Base-by-base conservation (phyloP, 805 yeast species). In the Scheffersomyces spartinae region DNA sequence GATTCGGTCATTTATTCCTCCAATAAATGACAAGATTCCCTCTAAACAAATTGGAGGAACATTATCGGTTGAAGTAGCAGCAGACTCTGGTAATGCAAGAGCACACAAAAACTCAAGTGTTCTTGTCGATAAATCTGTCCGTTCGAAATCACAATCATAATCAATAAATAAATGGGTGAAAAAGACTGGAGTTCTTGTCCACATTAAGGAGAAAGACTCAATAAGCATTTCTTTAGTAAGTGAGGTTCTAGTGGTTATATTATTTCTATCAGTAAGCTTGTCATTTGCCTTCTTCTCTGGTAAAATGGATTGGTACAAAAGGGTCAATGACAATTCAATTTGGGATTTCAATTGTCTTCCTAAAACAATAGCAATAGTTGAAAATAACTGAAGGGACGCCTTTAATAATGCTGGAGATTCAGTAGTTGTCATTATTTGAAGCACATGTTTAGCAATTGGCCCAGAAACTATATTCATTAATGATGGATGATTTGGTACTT, bases 1-100 rank as follows among this genome's bases (percentile, higher is more conserved):
- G 34, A 70, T 43, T 43, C 76, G 45, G 23, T 65, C 71, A 35
- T 68, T 65, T 23, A 82, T 58, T 9, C 76, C 74, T 30, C 71
- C 68, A 21, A 86, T 59, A 29, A 79, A 73, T 2, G 81, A 66
- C 13, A 88, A 57, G 3, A 91, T 49, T 2, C 96, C 94, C 40
- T 91, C 97, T 26, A 91, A 58, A 41, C 97, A 88, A 6, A 85
- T 68, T 1, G 97, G 95, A 1, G 98, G 97, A 2, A 88, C 94
- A 40, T 71, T 77, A 20, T 80, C 82, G 0, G 95, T 81, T 0
- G 94, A 76, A 39, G 67, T 60, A 7, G 64, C 40, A 0, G 96
- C 94, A 7, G 88, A 69, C 43, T 85, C 94, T 0, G 97, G 94
- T 22, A 83, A 66, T 0, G 96, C 76, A 17, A 85, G 57, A 26